Conservation (phyloP, 441 rosid species). For the Adansonia grandidieri region DNA sequence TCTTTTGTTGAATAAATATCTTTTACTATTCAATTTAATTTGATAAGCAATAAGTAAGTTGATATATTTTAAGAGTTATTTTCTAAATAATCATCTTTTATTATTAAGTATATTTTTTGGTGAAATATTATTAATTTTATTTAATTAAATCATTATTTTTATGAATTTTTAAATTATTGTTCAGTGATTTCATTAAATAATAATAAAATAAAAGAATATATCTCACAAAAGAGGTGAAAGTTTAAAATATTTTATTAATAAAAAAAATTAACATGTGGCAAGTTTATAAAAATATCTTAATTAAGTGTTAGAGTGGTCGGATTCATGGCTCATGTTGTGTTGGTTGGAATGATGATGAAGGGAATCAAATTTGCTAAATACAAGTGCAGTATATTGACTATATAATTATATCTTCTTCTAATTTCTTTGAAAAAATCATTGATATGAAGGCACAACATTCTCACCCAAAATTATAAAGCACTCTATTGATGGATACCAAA, state of each 20-base stretch:
- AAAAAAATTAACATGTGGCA: not conserved
- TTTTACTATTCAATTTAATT: too few species aligned
- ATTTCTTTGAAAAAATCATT: not conserved
- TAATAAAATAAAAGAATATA: not conserved
- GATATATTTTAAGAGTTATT: not conserved
- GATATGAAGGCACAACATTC: not conserved
- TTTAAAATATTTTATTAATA: too few species aligned
- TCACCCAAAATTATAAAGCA: not conserved
- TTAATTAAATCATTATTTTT: too few species aligned
- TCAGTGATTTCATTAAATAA: too few species aligned
- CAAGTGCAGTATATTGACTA: not conserved
- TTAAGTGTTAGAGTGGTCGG: not conserved
- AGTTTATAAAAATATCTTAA: not conserved
- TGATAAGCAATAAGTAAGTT: not conserved
- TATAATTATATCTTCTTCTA: not conserved
- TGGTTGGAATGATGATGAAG: not conserved
- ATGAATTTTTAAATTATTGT: too few species aligned
- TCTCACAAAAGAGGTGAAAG: not conserved
- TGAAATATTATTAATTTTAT: too few species aligned
- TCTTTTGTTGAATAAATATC: too few species aligned
- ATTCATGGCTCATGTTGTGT: not conserved
- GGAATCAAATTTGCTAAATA: not conserved
- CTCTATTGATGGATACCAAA: not conserved
- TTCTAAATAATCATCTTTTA: too few species aligned
- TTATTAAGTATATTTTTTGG: not conserved